Evolutionary conservation across 352 stramenopile species (phyloP).

Genomic region (Phytophthora palmivora): DNA sequence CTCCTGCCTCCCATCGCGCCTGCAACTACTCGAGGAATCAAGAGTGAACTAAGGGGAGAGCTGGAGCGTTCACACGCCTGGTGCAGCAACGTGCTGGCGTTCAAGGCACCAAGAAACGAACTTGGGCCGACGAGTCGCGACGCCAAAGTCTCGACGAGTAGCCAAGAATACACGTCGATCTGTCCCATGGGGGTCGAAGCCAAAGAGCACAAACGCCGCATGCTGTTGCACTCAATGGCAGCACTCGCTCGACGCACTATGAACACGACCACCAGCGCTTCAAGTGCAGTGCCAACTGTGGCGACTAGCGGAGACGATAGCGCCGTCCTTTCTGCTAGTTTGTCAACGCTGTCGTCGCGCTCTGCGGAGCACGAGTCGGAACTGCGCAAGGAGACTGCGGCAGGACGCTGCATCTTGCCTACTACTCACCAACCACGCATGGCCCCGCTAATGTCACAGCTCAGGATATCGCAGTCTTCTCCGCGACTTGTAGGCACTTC

Average conservation of each 20-base stretch:
- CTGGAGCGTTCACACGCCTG: constrained; percentile 1
- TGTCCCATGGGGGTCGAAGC: constrained; percentile 45
- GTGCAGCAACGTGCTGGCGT: constrained; percentile 15
- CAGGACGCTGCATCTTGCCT: constrained; percentile 25
- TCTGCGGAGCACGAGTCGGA: constrained; percentile 10
- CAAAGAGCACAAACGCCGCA: constrained; percentile 42
- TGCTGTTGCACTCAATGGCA: constrained; percentile 51
- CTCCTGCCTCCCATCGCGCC: constrained; percentile 33
- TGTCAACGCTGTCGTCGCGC: constrained; percentile 31
- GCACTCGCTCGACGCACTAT: constrained; percentile 35
- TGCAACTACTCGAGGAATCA: constrained; percentile 16
- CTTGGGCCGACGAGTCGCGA: constrained; percentile 26
- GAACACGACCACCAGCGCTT: constrained; percentile 12
- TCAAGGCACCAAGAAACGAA: constrained; percentile 30
- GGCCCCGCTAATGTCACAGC: constrained; percentile 12
- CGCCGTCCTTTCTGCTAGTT: constrained; percentile 34
- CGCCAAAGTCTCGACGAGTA: constrained; percentile 17
- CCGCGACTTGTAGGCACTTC: constrained; percentile 30
- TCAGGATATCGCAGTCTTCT: constrained; percentile 39
- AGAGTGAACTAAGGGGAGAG: constrained; percentile 13
- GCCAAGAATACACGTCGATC: constrained; percentile 26
- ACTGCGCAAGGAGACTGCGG: constrained; percentile 21
- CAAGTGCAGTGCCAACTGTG: constrained; percentile 7
- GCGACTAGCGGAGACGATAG: constrained; percentile 23
- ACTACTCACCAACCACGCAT: constrained; percentile 17